phyloP scores from a whole-genome alignment of 1,284 basidiomycete genomes.

The Sanghuangporus sanghuang region DNA sequence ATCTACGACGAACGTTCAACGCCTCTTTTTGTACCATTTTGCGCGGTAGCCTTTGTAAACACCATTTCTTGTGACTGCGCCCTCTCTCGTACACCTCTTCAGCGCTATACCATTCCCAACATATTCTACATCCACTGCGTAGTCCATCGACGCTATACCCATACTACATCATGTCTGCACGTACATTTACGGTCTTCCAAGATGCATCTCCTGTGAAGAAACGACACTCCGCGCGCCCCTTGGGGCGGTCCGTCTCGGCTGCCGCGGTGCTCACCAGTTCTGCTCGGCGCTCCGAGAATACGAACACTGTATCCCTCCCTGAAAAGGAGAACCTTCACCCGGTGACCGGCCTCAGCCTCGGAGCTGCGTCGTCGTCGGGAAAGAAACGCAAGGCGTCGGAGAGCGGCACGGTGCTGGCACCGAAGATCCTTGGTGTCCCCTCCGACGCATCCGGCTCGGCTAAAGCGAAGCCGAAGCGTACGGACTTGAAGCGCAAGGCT shows the following conservation, averaged over 20 bases:
- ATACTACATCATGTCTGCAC: slow-evolving; percentile 39
- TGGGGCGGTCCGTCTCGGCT: slow-evolving; percentile 1
- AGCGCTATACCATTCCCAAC: slow-evolving; percentile 5
- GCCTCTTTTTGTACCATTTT: background rate
- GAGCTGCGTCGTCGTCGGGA: slow-evolving; percentile 33
- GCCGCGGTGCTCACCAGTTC: background rate
- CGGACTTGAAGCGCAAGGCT: slow-evolving; percentile 11
- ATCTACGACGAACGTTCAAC: background rate
- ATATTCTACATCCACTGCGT: background rate
- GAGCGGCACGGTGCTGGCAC: slow-evolving; percentile 25
- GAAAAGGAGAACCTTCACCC: slow-evolving; percentile 79
- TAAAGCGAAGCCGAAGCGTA: slow-evolving; percentile 11
- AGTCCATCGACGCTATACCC: background rate
- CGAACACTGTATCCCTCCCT: slow-evolving; percentile 26
- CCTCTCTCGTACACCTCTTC: background rate
- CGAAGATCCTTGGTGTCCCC: slow-evolving; percentile 19
- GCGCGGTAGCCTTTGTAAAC: background rate
- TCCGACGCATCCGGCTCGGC: background rate
- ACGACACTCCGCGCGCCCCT: slow-evolving; percentile 12
- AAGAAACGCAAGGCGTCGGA: slow-evolving; percentile 57
- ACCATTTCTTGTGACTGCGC: background rate
- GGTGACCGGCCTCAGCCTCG: slow-evolving; percentile 49
- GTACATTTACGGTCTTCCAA: slow-evolving; percentile 62
- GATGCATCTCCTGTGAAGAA: slow-evolving; percentile 36
- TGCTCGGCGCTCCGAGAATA: slow-evolving; percentile 7